phyloP scores from a whole-genome alignment of 768 basidiomycete genomes.

The Suillus paluster region DNA sequence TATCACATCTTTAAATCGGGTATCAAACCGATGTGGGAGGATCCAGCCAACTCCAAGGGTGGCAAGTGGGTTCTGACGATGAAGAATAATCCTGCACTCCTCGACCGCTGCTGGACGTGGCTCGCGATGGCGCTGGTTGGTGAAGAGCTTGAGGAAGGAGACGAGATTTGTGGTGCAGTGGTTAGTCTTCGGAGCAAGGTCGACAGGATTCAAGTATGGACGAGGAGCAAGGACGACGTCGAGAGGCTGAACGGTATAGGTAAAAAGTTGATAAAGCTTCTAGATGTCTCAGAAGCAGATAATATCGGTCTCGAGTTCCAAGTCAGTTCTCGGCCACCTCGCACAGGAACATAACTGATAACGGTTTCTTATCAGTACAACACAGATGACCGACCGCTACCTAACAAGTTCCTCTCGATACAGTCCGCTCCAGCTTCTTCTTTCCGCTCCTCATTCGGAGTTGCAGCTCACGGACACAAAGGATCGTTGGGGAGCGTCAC shows the following conservation, averaged over 20 bases:
- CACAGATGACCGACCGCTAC: slow-evolving; percentile 82
- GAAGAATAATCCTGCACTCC: slow-evolving; percentile 76
- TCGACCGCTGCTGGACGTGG: slow-evolving; percentile 92
- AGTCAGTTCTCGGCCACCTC: slow-evolving; percentile 45
- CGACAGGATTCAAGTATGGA: slow-evolving; percentile 93
- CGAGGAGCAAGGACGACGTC: slow-evolving; percentile 82
- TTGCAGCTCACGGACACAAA: slow-evolving; percentile 27
- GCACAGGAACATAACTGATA: slow-evolving; percentile 2
- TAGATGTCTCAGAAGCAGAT: slow-evolving; percentile 85
- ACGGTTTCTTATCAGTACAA: slow-evolving; percentile 59
- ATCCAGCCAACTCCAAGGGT: slow-evolving; percentile 86
- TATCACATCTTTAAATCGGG: slow-evolving; percentile 95
- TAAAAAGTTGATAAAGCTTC: slow-evolving; percentile 76
- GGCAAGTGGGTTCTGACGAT: slow-evolving; percentile 97
- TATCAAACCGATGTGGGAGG: slow-evolving; percentile 98
- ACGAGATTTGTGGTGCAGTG: slow-evolving; percentile 83
- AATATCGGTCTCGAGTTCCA: slow-evolving; percentile 90
- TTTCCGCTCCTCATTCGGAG: slow-evolving; percentile 69
- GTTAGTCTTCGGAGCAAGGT: slow-evolving; percentile 86
- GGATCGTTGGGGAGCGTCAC: slow-evolving; percentile 20
- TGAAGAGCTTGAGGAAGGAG: slow-evolving; percentile 71
- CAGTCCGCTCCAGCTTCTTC: slow-evolving; percentile 69
- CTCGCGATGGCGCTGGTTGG: slow-evolving; percentile 90
- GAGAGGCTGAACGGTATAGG: slow-evolving; percentile 86
- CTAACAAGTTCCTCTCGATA: slow-evolving; percentile 83